Evolutionary conservation across 257 asterid genomes (phyloP).

Genomic region (Linderniella brevidens): DNA sequence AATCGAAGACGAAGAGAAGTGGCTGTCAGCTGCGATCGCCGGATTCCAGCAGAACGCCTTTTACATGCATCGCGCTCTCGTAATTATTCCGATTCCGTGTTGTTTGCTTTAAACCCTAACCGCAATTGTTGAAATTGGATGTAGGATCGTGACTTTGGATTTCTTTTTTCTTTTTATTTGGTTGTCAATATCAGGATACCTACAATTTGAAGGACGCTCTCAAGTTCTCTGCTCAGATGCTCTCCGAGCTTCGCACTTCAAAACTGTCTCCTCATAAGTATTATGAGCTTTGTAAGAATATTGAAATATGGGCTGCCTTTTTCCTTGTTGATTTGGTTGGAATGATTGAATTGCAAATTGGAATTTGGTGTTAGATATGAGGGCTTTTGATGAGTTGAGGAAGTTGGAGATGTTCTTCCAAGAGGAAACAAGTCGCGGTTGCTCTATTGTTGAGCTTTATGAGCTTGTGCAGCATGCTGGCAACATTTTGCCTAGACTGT

Average conservation of each 20-base stretch:
- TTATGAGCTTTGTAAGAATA: slow-evolving; percentile 63
- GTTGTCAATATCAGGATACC: slow-evolving; percentile 43
- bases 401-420: slow-evolving; percentile 78
- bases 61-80: slow-evolving; percentile 97
- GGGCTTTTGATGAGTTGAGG: slow-evolving; percentile 97
- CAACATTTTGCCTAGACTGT: slow-evolving; percentile 91
- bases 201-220: slow-evolving; percentile 91
- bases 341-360: slow-evolving; percentile 6
- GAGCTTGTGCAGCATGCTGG: slow-evolving; percentile 99
- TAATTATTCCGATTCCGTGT: slow-evolving; percentile 15
- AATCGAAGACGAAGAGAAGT: slow-evolving; percentile 88
- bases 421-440: slow-evolving; percentile 83
- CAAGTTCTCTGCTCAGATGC: slow-evolving; percentile 97
- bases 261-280: slow-evolving; percentile 97
- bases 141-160: too few species aligned
- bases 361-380: slow-evolving; percentile 53
- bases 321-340: slow-evolving; percentile 6
- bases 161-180: slow-evolving; percentile 10
- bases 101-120: slow-evolving; percentile 24
- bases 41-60: slow-evolving; percentile 98
- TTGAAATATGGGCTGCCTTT: slow-evolving; percentile 13
- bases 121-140: too few species aligned
- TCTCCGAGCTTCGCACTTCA: slow-evolving; percentile 95
- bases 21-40: slow-evolving; percentile 91
- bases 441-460: slow-evolving; percentile 87